phyloP scores from a whole-genome alignment of 768 basidiomycete genomes.

The Rhodotorula toruloides region DNA sequence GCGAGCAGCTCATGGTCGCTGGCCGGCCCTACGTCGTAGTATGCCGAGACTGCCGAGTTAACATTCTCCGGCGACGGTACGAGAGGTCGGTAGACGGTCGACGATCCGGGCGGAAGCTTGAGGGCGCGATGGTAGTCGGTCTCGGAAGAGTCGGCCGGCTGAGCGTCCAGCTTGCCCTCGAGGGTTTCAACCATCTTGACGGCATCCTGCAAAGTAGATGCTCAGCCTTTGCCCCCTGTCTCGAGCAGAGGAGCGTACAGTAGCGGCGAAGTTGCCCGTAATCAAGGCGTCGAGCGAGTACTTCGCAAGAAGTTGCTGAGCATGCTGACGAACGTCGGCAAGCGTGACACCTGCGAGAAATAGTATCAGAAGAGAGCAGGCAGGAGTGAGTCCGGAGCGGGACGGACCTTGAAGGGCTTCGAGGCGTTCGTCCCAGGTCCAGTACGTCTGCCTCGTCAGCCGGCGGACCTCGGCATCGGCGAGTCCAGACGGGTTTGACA shows the following conservation, averaged over 20 bases:
- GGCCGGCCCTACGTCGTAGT: slow-evolving; percentile 67
- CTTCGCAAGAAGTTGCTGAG: slow-evolving; percentile 58
- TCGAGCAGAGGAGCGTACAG: no score
- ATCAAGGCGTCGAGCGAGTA: slow-evolving; percentile 67
- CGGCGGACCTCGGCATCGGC: slow-evolving; percentile 73
- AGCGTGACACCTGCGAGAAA: slow-evolving; percentile 51
- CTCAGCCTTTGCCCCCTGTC: neutral
- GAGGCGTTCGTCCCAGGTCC: slow-evolving; percentile 74
- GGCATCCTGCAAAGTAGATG: slow-evolving; percentile 58
- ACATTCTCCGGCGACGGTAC: slow-evolving; percentile 79
- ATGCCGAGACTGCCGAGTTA: slow-evolving; percentile 62
- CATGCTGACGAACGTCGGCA: slow-evolving; percentile 65
- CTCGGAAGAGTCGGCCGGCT: slow-evolving; percentile 55
- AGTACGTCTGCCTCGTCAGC: slow-evolving; percentile 64
- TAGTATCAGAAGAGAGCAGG: neutral
- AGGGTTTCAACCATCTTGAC: slow-evolving; percentile 65
- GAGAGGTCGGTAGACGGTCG: slow-evolving; percentile 61
- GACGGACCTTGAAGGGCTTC: slow-evolving; percentile 66
- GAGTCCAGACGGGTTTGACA: slow-evolving; percentile 72
- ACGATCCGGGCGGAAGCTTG: slow-evolving; percentile 41
- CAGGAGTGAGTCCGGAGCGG: no score
- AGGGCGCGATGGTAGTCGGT: slow-evolving; percentile 46
- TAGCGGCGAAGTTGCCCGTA: slow-evolving; percentile 69
- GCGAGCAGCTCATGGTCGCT: slow-evolving; percentile 63
- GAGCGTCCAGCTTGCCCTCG: slow-evolving; percentile 60